phyloP scores from a whole-genome alignment of 1,284 basidiomycete species.

The Leccinum angustisporum region DNA sequence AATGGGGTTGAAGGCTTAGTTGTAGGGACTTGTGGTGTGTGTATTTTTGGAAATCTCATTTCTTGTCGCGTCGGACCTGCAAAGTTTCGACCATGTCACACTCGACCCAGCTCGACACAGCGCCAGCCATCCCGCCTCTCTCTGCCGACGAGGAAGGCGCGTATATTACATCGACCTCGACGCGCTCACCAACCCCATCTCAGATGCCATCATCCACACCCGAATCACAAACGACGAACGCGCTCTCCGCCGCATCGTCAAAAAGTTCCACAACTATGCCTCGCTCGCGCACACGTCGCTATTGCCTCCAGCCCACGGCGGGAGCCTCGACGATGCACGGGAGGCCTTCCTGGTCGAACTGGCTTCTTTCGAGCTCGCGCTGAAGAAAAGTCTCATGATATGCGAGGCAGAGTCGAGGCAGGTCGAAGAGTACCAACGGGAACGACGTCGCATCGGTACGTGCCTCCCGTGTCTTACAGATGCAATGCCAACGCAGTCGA shows the following conservation, averaged over 20 bases:
- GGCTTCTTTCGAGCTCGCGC: constrained; percentile 65
- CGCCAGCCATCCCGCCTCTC: constrained; percentile 43
- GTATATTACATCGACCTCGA: constrained; percentile 7
- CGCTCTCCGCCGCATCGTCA: constrained; percentile 69
- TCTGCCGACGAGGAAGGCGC: constrained; percentile 70
- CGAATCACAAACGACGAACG: constrained; percentile 77
- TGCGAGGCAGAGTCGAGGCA: constrained; percentile 80
- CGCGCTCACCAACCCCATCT: constrained; percentile 17
- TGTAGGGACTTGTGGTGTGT: background rate
- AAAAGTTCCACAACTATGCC: constrained; percentile 74
- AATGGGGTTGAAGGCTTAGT: constrained; percentile 51
- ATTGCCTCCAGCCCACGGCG: constrained; percentile 36
- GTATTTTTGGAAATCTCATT: background rate
- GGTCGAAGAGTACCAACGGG: constrained; percentile 75
- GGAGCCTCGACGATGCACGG: constrained; percentile 63
- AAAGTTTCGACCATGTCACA: background rate
- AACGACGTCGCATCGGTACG: constrained; percentile 68
- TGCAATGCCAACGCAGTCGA: background rate
- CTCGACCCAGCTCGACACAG: constrained; percentile 15
- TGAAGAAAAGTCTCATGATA: constrained; percentile 76
- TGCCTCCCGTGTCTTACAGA: constrained; percentile 10
- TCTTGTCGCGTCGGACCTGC: background rate
- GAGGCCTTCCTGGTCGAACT: constrained; percentile 77
- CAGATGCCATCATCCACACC: constrained; percentile 74
- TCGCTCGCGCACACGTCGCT: constrained; percentile 54